Conservation (phyloP, 495 filamentous ascomycete genomes). For the Hypoxylon trugodes region DNA sequence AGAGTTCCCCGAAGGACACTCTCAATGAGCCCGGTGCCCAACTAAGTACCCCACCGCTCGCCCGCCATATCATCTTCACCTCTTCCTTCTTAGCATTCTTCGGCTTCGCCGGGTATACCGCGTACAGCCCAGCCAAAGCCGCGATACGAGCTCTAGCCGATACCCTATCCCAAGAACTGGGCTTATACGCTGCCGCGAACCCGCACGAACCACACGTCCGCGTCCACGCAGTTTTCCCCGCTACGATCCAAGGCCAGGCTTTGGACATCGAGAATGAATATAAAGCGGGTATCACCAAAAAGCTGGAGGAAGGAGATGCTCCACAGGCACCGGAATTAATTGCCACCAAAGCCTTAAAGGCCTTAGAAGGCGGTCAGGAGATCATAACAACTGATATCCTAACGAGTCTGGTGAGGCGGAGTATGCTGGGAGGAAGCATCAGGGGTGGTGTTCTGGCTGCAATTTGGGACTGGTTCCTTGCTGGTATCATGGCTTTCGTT, state of each 20-base stretch:
- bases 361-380: slow-evolving; percentile 64
- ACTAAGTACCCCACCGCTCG: slow-evolving; percentile 48
- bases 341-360: slow-evolving; percentile 67
- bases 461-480: neutral
- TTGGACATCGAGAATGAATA: slow-evolving; percentile 73
- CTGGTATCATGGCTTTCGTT: neutral
- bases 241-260: slow-evolving; percentile 73
- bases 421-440: neutral
- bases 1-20: neutral
- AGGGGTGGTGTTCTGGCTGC: neutral
- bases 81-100: slow-evolving; percentile 74
- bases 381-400: neutral
- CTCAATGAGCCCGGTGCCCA: neutral
- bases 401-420: neutral
- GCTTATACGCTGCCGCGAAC: slow-evolving; percentile 69
- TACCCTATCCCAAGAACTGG: slow-evolving; percentile 77
- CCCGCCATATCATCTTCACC: slow-evolving; percentile 81
- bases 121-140: slow-evolving; percentile 80
- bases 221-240: slow-evolving; percentile 83
- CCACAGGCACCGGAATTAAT: slow-evolving; percentile 73
- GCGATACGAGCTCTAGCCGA: slow-evolving; percentile 81
- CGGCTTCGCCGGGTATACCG: slow-evolving; percentile 74
- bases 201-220: slow-evolving; percentile 57
- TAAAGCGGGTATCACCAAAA: slow-evolving; percentile 78
- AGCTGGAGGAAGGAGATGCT: slow-evolving; percentile 78